A percentile compares a stretch with the other conserved stretches of the same genome.
These are phyloP conservation scores for Pyrenochaeta sp. DNA, from an alignment of 2,329 filamentous ascomycete genomes.

Conservation along the genomic window DNA sequence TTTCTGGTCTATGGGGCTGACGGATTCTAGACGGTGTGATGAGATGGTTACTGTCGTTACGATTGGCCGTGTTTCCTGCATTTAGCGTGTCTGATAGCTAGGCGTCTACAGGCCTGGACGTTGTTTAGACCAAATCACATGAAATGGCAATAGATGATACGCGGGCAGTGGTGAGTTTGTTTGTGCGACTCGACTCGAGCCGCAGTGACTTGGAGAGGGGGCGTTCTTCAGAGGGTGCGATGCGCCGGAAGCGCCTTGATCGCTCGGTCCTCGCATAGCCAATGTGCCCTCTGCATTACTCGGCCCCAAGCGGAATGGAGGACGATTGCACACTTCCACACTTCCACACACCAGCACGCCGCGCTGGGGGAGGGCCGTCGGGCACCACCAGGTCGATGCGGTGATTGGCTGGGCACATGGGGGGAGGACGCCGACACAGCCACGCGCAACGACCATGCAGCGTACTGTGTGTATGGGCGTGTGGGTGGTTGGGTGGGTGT, in stretches of 20 bases:
- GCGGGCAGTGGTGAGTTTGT: too few species aligned
- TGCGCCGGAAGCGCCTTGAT: not conserved
- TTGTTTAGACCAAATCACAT: slow-evolving; percentile 7
- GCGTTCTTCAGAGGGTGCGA: not conserved
- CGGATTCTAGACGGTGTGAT: not conserved
- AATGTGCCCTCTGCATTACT: not conserved
- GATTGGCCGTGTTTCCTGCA: not conserved
- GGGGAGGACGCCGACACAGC: slow-evolving; percentile 20
- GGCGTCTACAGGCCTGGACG: not conserved
- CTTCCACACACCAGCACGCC: slow-evolving; percentile 6
- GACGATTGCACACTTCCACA: not conserved
- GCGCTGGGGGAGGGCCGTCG: slow-evolving; percentile 2
- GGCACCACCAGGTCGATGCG: not conserved
- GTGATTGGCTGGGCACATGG: slow-evolving; percentile 13
- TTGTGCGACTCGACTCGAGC: too few species aligned
- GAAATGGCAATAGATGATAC: slow-evolving; percentile 2
- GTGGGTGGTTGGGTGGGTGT: not conserved
- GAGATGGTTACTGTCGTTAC: slow-evolving; percentile 7
- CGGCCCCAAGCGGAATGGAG: not conserved
- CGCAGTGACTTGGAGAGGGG: too few species aligned
- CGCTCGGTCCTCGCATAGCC: not conserved
- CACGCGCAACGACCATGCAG: slow-evolving; percentile 8
- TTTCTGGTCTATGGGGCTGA: not conserved
- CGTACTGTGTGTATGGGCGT: not conserved
- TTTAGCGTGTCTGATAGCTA: not conserved